Percentiles rank a stretch among this genome's conserved stretches.
Evolutionary conservation across 2,329 filamentous ascomycete species (phyloP).

Genomic region (Alternaria viburni): DNA sequence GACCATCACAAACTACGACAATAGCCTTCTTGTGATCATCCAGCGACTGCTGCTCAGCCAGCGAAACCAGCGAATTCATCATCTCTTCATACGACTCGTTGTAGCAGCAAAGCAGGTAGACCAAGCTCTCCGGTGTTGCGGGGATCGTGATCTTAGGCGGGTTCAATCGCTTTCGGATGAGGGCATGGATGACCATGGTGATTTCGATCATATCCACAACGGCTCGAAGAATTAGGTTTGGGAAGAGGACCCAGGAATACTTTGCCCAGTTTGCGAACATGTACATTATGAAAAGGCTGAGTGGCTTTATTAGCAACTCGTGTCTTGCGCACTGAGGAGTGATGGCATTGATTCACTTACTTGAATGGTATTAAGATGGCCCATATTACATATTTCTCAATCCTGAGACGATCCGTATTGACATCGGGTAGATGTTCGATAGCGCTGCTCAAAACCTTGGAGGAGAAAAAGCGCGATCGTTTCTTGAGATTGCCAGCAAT

Average conservation of each 20-base stretch:
- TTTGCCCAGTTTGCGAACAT: background rate
- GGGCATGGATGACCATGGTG: background rate
- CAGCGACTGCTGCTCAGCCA: conserved; percentile 4
- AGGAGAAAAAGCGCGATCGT: background rate
- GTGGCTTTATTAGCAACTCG: background rate
- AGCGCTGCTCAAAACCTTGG: background rate
- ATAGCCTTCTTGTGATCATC: conserved; percentile 6
- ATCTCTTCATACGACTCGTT: conserved; percentile 6
- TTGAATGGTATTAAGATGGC: conserved; percentile 2
- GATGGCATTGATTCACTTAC: background rate
- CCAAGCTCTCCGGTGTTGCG: background rate
- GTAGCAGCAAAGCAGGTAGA: conserved; percentile 6
- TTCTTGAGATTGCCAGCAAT: background rate
- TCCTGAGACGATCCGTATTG: background rate
- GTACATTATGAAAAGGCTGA: background rate
- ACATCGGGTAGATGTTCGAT: conserved; percentile 1
- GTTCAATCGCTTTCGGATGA: background rate
- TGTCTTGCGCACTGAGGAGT: background rate
- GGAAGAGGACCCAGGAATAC: background rate
- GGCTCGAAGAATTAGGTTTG: background rate
- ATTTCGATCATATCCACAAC: conserved; percentile 2
- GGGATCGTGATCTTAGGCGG: background rate
- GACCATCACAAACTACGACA: conserved; percentile 6
- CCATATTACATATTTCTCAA: conserved; percentile 1
- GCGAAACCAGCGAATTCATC: conserved; percentile 4